Base-by-base conservation (phyloP, 192 early-diverging fungal species). In the Coemansia sp. region DNA sequence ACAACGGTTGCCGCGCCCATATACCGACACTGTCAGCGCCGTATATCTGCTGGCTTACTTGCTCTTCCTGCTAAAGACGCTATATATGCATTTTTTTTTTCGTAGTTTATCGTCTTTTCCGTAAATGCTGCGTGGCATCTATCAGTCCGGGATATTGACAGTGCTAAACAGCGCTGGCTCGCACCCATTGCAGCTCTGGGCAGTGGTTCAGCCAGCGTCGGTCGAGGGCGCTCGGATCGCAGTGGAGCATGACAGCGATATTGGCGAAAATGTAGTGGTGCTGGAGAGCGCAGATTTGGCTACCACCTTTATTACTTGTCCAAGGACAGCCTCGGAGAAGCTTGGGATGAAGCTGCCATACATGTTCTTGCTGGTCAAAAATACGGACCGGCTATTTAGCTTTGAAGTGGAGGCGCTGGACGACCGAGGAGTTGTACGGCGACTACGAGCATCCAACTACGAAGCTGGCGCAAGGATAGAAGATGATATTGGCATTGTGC, bases 281-380 rank as follows among this genome's bases (percentile, higher is more conserved):
- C 40, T 82, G 8, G 36, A 64, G 14, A 64, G 79, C 47, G 79
- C 91, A 22, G 88, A 95, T 57, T 84, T 98, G 15, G 85, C 91
- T 0, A 85, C 88, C 24, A 96, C 94, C n/a, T 96, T 89, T 69
- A 95, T 98, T 53, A 92, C 89, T 6, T 95, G 93, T 54, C 96
- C 95, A 19, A 81, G 87, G 7, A 83, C 86, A 49, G 79, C 84
- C 15, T 86, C 92, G 27, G 74, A 90, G 25, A 92, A 93, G 0
- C 86, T 98, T 7, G 96, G 94, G 2, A 95, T 97, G 78, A 96
- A 93, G 68, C 82, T 97, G 31, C 96, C 94, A 0, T 94, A 89
- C 67, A 73, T 98, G 37, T 90, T 95, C 10, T 87, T 98, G 70
- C 74, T 95, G 42, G 85, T 95, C 42, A 97, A 97, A 83, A 95